Conservation (phyloP, 495 filamentous ascomycete species). For the Chaetomium cochliodes region DNA sequence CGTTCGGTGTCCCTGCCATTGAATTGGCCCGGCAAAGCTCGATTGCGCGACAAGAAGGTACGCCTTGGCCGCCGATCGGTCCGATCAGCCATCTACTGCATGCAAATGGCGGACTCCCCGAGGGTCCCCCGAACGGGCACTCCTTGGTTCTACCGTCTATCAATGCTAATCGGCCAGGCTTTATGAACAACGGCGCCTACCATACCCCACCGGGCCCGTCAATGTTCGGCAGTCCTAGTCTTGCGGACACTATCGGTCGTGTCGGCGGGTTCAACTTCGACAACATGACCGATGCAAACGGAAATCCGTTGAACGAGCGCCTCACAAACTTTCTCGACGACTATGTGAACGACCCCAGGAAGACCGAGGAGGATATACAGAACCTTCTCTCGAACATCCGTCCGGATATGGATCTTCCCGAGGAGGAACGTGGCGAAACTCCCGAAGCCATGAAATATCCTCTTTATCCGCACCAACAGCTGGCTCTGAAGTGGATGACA, state of each 20-base stretch:
- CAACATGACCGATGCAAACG: conserved; percentile 30
- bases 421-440: conserved; percentile 66
- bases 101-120: background rate
- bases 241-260: conserved; percentile 29
- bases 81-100: background rate
- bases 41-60: conserved; percentile 13
- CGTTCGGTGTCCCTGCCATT: conserved; percentile 13
- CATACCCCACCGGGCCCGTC: background rate
- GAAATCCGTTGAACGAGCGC: conserved; percentile 26
- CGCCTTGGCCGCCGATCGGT: conserved; percentile 7
- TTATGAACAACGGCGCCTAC: conserved; percentile 3
- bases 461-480: conserved; percentile 79
- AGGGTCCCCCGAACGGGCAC: background rate
- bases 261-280: conserved; percentile 29
- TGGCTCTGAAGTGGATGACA: conserved; percentile 81
- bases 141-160: background rate
- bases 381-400: conserved; percentile 69
- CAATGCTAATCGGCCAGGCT: conserved; percentile 1
- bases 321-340: conserved; percentile 41
- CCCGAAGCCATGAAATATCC: conserved; percentile 67
- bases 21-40: conserved; percentile 20
- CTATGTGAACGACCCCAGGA: conserved; percentile 54
- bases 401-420: conserved; percentile 67
- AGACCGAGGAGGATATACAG: conserved; percentile 64
- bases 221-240: conserved; percentile 1